Evolutionary conservation across 2,329 filamentous ascomycete species (phyloP), one percentile per base, ranked within the genome.

Genomic region (Gaeumannomyces sp.): DNA sequence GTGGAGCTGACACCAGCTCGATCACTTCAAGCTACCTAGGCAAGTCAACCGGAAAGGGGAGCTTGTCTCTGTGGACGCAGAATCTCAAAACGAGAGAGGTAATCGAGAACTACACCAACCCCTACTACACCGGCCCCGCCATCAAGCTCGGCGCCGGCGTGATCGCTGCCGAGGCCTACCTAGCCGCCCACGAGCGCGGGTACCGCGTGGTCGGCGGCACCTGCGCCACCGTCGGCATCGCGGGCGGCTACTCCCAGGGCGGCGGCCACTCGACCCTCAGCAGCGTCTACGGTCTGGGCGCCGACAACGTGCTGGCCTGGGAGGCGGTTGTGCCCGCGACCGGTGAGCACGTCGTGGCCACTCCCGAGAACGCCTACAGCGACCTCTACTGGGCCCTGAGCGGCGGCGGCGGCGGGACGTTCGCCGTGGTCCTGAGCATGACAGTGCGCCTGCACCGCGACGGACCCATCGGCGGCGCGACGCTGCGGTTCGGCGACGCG

Each of bases 331-430:
- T 87, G 4, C 80, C 78, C 5, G 77, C 76, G 0, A 67, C 69
- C n/a, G 83, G 83, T 1, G 60, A 74, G 22, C 68, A 77, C 22
- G 64, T 83, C 0, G 75, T 72, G 1, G 83, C 81, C 2, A 78
- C 74, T 3, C 76, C 72, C 0, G 70, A 72, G 0, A 61, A 79
- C 27, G n/a, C 22, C 4, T 78, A 85, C 64, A 62, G 73, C 0
- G 83, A 86, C 64, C 75, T 86, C 1, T 85, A 82, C 72, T 87
- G 83, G 83, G 84, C 83, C 2, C 71, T 85, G 5, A 74, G 74
- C 60, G 82, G 83, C 10, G 82, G 83, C 6, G 82, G 83, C 3
- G 79, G 76, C 22, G 82, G 83, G 3, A 84, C 77, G 3, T 87
- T 80, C 67, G 84, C 77, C 1, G 75, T 86, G 1, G 80, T 85